phyloP scores from a whole-genome alignment of 306 rosid species.

The Rubus parviflorus region DNA sequence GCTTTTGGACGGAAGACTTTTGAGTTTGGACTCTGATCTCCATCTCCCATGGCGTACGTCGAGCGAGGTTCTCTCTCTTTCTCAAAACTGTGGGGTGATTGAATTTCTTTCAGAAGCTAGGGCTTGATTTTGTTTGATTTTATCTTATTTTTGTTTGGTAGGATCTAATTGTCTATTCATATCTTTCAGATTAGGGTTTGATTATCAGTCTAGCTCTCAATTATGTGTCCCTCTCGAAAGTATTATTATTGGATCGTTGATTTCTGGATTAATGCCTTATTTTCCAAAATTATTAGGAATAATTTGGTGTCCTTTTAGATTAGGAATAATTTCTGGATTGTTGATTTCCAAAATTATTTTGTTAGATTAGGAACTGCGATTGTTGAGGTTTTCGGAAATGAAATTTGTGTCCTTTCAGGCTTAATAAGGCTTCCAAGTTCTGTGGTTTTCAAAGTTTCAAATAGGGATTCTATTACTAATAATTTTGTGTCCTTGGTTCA shows the following conservation, averaged over 20 bases:
- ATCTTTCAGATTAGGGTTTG: neutral
- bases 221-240: neutral
- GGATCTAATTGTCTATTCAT: neutral
- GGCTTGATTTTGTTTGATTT: neutral
- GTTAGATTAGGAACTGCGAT: too few species aligned
- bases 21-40: neutral
- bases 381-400: neutral
- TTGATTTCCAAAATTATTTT: neutral
- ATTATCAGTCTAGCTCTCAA: neutral
- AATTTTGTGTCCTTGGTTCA: too few species aligned
- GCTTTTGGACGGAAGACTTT: neutral
- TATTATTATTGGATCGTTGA: neutral
- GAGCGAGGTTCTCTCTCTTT: constrained; percentile 43
- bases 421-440: neutral
- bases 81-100: neutral
- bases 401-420: neutral
- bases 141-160: neutral
- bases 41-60: constrained; percentile 44
- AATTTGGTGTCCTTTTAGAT: too few species aligned
- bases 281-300: neutral
- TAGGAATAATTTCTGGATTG: too few species aligned
- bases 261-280: neutral
- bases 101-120: neutral
- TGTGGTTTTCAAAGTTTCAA: neutral
- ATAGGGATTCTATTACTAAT: too few species aligned